Evolutionary conservation across 345 rosid genomes (phyloP).

Genomic region (Punica granatum): DNA sequence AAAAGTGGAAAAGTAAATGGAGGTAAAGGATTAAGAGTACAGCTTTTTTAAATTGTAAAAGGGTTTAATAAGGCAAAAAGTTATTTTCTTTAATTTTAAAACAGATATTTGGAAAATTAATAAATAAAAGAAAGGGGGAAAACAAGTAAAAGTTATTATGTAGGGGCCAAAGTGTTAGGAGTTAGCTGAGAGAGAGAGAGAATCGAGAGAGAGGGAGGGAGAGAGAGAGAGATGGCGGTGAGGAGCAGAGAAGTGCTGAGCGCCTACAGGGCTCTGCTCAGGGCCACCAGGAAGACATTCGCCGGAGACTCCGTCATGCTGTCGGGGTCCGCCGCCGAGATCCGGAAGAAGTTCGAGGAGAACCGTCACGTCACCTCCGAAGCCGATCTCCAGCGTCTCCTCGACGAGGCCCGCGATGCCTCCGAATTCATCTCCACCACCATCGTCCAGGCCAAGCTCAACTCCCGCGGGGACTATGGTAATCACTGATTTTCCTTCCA

Average conservation of each 20-base stretch:
- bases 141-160: not conserved
- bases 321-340: conserved; percentile 57
- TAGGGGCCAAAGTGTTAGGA: not conserved
- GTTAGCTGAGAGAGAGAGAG: not conserved
- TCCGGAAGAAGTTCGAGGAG: conserved; percentile 75
- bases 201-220: not conserved
- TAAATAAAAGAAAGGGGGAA: no score
- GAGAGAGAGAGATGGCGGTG: conserved; percentile 25
- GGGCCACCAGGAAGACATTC: conserved; percentile 73
- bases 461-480: conserved; percentile 85
- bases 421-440: conserved; percentile 67
- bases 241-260: conserved; percentile 38
- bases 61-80: no score
- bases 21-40: no score
- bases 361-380: conserved; percentile 59
- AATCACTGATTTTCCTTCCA: not conserved
- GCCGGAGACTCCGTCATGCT: conserved; percentile 73
- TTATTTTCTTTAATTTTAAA: no score
- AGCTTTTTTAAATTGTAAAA: no score
- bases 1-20: no score
- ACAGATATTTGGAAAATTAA: no score
- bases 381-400: conserved; percentile 55
- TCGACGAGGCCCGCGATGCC: conserved; percentile 85
- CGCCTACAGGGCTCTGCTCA: conserved; percentile 65
- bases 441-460: conserved; percentile 93